Conservation (phyloP, 1,139 yeast species). For the Suhomyces guaymorum region DNA sequence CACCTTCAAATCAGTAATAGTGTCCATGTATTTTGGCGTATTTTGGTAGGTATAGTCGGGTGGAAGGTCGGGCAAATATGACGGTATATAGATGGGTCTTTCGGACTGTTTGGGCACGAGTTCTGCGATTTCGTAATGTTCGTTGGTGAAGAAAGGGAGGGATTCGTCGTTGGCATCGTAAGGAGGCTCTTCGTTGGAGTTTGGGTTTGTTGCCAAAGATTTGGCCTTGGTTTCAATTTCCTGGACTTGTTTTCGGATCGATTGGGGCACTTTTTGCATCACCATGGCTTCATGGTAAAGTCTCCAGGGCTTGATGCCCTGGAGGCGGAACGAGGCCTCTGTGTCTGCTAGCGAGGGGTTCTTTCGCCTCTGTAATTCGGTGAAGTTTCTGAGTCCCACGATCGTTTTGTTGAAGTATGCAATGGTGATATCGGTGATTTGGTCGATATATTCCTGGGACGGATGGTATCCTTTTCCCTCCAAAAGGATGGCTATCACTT, state of each 20-base stretch:
- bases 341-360: slow-evolving; percentile 62
- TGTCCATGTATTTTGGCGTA: slow-evolving; percentile 65
- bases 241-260: slow-evolving; percentile 3
- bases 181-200: slow-evolving; percentile 4
- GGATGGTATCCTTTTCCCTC: slow-evolving; percentile 37
- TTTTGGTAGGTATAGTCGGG: slow-evolving; percentile 88
- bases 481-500: slow-evolving; percentile 37
- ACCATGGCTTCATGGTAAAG: slow-evolving; percentile 44
- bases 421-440: slow-evolving; percentile 49
- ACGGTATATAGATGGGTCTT: slow-evolving; percentile 60
- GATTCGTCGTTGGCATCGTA: slow-evolving; percentile 23
- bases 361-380: slow-evolving; percentile 69
- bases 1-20: slow-evolving; percentile 70
- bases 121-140: slow-evolving; percentile 51
- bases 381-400: slow-evolving; percentile 49
- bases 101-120: slow-evolving; percentile 56
- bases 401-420: slow-evolving; percentile 52
- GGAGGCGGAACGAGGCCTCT: slow-evolving; percentile 48
- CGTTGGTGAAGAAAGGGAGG: slow-evolving; percentile 44
- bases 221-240: slow-evolving; percentile 6
- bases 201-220: slow-evolving; percentile 7
- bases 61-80: slow-evolving; percentile 82
- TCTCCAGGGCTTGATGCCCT: slow-evolving; percentile 43
- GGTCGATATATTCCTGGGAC: slow-evolving; percentile 47
- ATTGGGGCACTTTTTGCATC: slow-evolving; percentile 24